A percentile compares a stretch with the other conserved stretches of the same genome.
phyloP scores from a whole-genome alignment of 441 rosid species.

The Theobroma grandiflorum region DNA sequence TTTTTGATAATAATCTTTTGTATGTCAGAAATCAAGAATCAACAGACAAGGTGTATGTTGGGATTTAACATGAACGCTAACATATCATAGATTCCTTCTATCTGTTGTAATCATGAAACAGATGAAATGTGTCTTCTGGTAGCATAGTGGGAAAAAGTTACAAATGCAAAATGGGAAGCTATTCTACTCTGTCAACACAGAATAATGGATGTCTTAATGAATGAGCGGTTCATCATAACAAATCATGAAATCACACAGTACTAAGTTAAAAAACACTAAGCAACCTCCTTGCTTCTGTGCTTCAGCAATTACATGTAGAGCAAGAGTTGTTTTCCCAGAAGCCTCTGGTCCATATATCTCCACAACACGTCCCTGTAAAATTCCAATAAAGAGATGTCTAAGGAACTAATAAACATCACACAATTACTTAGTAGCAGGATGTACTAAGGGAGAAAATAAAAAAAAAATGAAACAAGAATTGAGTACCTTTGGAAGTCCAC shows the following conservation, averaged over 20 bases:
- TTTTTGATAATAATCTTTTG: background rate
- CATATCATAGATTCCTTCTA: constrained; percentile 4
- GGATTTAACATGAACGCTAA: constrained; percentile 11
- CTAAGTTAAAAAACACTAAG: constrained; percentile 10
- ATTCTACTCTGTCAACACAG: background rate
- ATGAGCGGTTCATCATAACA: background rate
- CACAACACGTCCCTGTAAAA: constrained; percentile 89
- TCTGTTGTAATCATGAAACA: background rate
- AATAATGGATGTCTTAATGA: background rate
- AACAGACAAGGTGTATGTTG: background rate
- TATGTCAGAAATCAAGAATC: background rate
- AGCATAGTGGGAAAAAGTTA: background rate
- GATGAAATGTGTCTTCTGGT: background rate
- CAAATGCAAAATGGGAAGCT: background rate
- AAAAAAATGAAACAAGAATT: background rate
- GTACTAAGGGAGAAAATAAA: background rate
- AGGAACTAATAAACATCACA: constrained; percentile 31
- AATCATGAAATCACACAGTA: background rate
- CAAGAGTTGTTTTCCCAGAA: constrained; percentile 97
- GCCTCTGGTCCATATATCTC: constrained; percentile 99
- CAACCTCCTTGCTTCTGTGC: constrained; percentile 97
- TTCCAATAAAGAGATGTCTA: constrained; percentile 28
- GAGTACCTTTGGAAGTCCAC: constrained; percentile 96
- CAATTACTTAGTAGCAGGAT: background rate
- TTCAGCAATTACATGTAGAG: constrained; percentile 95